Evolutionary conservation across 2,329 filamentous ascomycete species (phyloP), one percentile per base, ranked within the genome.

Genomic region (Aplosporella prunicola): DNA sequence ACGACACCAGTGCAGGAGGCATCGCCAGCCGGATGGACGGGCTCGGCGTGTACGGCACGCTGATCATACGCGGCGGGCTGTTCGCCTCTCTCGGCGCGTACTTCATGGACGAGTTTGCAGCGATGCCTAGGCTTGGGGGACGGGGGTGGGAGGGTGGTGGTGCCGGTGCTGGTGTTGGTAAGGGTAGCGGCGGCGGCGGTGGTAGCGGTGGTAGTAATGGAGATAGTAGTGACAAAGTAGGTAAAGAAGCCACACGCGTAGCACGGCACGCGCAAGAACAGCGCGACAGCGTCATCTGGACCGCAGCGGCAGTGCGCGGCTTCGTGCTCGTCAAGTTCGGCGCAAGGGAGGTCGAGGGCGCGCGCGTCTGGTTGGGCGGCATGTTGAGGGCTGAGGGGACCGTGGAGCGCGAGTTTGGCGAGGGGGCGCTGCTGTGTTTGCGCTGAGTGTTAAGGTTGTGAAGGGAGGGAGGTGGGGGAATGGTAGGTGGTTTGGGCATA

Each of bases 281-380:
- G 13, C 31, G 7, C 0, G 53, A 58, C 35, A 52, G 52, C 5
- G 34, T 61, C 20, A 45, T 60, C 5, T 61, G 58, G 58, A 60
- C 57, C 38, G 56, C 57, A 9, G 58, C 58, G 2, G 53, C 54
- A 35, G 53, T 60, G 11, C 44, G 58, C n/a, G 55, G 85, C 4
- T 94, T 89, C 52, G 80, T 91, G 3, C 71, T 95, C 17, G 81
- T 96, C 48, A 96, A 96, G 58, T 93, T 96, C 56, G 86, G 84
- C 2, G 84, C 88, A 2, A 71, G 69, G 38, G 80, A 80, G 29
- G 80, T 94, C 16, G 87, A 96, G 57, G 81, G 80, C 17, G 87
- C 80, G 4, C 76, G 83, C 47, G 64, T 73, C 31, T 96, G 88
- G 86, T 69, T 96, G 41, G 76, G 78, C 8, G 69, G 69, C 5